Percentiles rank a stretch among this genome's conserved stretches.
Evolutionary conservation across 345 rosid species (phyloP).

Genomic region (Limnanthes douglasii): DNA sequence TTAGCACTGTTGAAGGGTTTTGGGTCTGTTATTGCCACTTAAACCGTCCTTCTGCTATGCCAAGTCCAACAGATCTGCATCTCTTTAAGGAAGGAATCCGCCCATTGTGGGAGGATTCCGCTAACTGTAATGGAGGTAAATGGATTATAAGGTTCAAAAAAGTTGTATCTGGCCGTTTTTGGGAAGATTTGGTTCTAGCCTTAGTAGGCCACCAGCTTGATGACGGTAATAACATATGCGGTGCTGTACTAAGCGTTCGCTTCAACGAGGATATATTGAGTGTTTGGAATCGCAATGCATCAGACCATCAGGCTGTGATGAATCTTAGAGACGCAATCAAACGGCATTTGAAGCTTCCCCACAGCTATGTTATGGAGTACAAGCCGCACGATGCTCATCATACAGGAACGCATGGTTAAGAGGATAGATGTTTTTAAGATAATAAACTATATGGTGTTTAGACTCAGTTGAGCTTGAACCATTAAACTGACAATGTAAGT

Average conservation of each 20-base stretch:
- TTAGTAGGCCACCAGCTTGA: constrained; percentile 88
- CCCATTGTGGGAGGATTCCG: constrained; percentile 95
- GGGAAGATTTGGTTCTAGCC: constrained; percentile 99
- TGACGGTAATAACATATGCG: constrained; percentile 67
- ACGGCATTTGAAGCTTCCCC: constrained; percentile 84
- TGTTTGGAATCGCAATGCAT: constrained; percentile 87
- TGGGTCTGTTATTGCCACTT: constrained; percentile 93
- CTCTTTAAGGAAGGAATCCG: constrained; percentile 89
- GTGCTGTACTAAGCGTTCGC: constrained; percentile 87
- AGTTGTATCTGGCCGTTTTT: constrained; percentile 88
- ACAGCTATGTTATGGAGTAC: constrained; percentile 89
- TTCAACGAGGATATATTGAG: constrained; percentile 88
- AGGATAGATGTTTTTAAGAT: too few species aligned
- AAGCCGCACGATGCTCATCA: constrained; percentile 94
- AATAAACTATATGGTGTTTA: too few species aligned
- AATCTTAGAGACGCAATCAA: constrained; percentile 71
- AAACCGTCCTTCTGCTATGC: constrained; percentile 78
- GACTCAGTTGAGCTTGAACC: too few species aligned
- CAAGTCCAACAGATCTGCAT: constrained; percentile 86
- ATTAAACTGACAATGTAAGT: too few species aligned
- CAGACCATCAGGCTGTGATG: constrained; percentile 96
- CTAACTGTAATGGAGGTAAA: constrained; percentile 90
- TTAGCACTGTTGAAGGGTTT: constrained; percentile 81
- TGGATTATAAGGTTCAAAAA: constrained; percentile 95
- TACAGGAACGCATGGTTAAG: constrained; percentile 94